A percentile compares a stretch with the other conserved stretches of the same genome.
Evolutionary conservation across 192 early-diverging fungal genomes (phyloP).

Genomic region (Glomus cerebriforme): DNA sequence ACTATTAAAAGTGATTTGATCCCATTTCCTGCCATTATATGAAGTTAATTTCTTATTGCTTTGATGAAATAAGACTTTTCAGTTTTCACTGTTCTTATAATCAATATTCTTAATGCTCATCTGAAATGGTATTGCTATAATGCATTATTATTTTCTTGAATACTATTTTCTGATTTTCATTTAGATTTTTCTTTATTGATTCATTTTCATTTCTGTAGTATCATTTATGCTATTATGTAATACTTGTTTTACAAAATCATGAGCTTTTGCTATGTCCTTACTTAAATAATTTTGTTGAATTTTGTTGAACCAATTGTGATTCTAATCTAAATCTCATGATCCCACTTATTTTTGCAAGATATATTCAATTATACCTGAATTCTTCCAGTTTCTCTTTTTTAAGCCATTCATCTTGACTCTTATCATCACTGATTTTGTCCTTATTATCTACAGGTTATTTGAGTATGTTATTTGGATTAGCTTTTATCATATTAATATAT

Average conservation of each 20-base stretch:
- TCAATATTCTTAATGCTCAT: neutral
- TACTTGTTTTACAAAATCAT: neutral
- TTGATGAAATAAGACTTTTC: neutral
- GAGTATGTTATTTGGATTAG: neutral
- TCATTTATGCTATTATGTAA: neutral
- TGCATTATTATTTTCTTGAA: neutral
- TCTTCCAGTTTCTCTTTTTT: neutral
- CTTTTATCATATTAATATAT: neutral
- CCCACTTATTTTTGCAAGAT: neutral
- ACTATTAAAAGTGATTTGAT: neutral
- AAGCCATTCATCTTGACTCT: neutral
- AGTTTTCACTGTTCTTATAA: neutral
- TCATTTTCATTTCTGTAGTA: neutral
- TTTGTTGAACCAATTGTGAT: neutral
- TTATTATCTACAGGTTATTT: too few species aligned
- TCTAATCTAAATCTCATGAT: neutral
- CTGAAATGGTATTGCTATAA: neutral
- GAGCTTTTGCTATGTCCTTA: neutral
- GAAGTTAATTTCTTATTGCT: neutral
- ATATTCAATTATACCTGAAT: neutral
- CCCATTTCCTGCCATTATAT: neutral
- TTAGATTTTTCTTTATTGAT: neutral
- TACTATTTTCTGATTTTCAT: neutral
- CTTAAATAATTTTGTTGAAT: neutral
- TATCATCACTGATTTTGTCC: neutral